Conservation (phyloP, 1,139 yeast species). For the Candida sp. region DNA sequence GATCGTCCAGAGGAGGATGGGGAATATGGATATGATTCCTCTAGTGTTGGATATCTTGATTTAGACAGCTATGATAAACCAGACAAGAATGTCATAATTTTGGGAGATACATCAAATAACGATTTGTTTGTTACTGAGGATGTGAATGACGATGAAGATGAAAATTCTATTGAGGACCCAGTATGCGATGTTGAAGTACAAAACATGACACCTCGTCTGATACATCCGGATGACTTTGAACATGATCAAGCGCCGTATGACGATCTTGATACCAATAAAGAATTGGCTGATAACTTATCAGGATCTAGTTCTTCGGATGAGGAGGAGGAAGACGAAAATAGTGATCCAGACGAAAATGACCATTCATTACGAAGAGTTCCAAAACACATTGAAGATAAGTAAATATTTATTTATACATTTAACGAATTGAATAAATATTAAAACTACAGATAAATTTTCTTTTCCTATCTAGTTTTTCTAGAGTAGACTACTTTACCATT, state of each 20-base stretch:
- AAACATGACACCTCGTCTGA: slow-evolving; percentile 19
- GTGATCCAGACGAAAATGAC: slow-evolving; percentile 12
- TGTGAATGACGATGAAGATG: slow-evolving; percentile 17
- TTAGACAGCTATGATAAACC: slow-evolving; percentile 24
- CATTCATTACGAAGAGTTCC: slow-evolving; percentile 36
- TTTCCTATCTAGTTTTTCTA: slow-evolving; percentile 24
- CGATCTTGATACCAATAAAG: slow-evolving; percentile 17
- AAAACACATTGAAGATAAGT: slow-evolving; percentile 21
- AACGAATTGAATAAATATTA: not conserved
- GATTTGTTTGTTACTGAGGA: slow-evolving; percentile 27
- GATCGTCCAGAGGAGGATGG: slow-evolving; percentile 12
- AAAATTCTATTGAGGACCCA: slow-evolving; percentile 11
- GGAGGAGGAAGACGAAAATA: slow-evolving; percentile 16
- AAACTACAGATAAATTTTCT: slow-evolving; percentile 9
- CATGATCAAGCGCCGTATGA: slow-evolving; percentile 13
- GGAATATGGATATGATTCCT: slow-evolving; percentile 28
- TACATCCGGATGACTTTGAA: slow-evolving; percentile 22
- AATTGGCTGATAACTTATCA: slow-evolving; percentile 32
- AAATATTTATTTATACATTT: slow-evolving; percentile 14
- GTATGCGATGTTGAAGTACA: slow-evolving; percentile 10
- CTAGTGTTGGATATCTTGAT: slow-evolving; percentile 34
- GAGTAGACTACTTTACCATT: slow-evolving; percentile 60
- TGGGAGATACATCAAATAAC: slow-evolving; percentile 36
- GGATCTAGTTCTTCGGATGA: slow-evolving; percentile 39
- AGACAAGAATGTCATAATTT: slow-evolving; percentile 20